Evolutionary conservation across 1,284 basidiomycete species (phyloP), one percentile per base, ranked within the genome.

Genomic region (Trichosporon asahii): DNA sequence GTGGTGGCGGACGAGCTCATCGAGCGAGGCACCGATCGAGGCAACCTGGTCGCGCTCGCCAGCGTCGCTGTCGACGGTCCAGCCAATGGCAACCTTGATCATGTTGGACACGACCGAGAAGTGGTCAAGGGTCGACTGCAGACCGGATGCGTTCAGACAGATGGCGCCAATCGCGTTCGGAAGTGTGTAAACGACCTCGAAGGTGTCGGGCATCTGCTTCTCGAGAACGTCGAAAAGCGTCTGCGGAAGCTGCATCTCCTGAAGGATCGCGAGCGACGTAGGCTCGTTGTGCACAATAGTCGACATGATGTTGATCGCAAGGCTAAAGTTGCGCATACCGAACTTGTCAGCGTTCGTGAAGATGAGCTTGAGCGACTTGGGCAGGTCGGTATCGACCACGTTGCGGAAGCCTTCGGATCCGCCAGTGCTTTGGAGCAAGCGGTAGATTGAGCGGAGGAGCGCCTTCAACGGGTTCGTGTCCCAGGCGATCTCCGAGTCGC

Each of bases 231-330:
- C 87, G 82, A 95, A 97, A 75, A 99, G 93, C 0, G 90, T 88
- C 78, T 96, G 93, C 0, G 97, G 97, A 2, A 99, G 84, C 29
- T 91, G 89, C 64, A 90, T 88, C 83, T 99, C 97, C 83, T 99
- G 97, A 46, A 99, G 90, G 66, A 95, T 91, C 0, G 89, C 85
- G 68, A 99, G 86, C 14, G 94, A 97, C 0, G 96, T 98, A 11
- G 97, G 97, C 84, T 99, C 97, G 78, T 98, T 99, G 86, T 99
- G 96, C 18, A 99, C 91, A 82, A 99, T 98, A 0, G 95, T 95
- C 5, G 96, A 90, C 90, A 98, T 95, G 80, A 98, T 93, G 83
- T 96, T 96, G 86, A 98, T 94, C 1, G 94, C 94, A 21, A 61
- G 66, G 33, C 71, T 33, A 73, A 74, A 66, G 44, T 49, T 67